phyloP scores from a whole-genome alignment of 169 alveolate genomes.

The Cryptosporidium sp. region DNA sequence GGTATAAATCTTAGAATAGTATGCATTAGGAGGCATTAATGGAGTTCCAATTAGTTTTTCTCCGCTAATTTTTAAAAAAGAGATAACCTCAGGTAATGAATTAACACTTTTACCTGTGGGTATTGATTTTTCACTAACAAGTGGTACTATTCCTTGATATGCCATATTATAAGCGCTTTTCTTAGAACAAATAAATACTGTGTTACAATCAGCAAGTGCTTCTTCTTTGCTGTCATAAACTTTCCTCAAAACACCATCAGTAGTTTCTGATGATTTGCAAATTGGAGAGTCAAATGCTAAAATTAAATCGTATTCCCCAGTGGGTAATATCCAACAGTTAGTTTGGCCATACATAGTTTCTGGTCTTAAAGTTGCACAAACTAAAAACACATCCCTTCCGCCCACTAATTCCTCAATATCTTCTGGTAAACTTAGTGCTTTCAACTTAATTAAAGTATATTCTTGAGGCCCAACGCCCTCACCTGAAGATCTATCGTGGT shows the following conservation, averaged over 20 bases:
- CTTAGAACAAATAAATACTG: slow-evolving; percentile 83
- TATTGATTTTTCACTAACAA: background rate
- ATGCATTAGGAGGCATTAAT: slow-evolving; percentile 93
- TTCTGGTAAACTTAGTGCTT: slow-evolving; percentile 84
- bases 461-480: slow-evolving; percentile 97
- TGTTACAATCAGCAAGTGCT: slow-evolving; percentile 58
- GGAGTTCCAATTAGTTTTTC: slow-evolving; percentile 93
- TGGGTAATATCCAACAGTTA: slow-evolving; percentile 96
- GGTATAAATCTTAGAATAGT: slow-evolving; percentile 91
- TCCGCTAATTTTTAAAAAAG: slow-evolving; percentile 83
- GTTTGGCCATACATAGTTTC: slow-evolving; percentile 99
- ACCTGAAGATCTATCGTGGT: slow-evolving; percentile 96
- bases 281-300: slow-evolving; percentile 82
- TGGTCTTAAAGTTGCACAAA: slow-evolving; percentile 99
- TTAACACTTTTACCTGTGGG: background rate
- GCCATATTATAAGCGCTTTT: slow-evolving; percentile 93
- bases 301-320: slow-evolving; percentile 89
- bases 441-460: slow-evolving; percentile 95
- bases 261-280: slow-evolving; percentile 17
- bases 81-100: slow-evolving; percentile 40
- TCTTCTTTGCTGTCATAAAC: slow-evolving; percentile 74
- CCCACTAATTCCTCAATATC: slow-evolving; percentile 78
- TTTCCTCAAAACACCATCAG: slow-evolving; percentile 74
- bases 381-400: slow-evolving; percentile 87
- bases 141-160: slow-evolving; percentile 90